These are phyloP conservation scores for Penicillium concentricum DNA, from an alignment of 2,329 filamentous ascomycete genomes.

Conservation along the genomic window DNA sequence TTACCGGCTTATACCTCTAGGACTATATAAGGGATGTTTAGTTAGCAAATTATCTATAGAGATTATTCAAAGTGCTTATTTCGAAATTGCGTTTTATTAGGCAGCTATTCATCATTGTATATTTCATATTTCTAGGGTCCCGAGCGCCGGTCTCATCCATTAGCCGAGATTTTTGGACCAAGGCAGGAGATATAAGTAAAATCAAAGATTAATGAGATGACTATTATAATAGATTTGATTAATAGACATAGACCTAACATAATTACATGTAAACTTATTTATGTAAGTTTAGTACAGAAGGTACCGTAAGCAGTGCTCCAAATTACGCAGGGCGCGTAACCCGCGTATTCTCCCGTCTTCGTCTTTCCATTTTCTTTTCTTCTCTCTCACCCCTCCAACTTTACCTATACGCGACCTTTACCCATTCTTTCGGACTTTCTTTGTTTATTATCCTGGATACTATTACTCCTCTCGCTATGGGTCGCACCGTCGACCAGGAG, in stretches of 20 bases:
- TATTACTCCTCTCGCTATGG: slow-evolving; percentile 41
- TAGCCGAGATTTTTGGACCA: background rate
- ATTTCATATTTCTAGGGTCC: background rate
- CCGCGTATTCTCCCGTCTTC: slow-evolving; percentile 24
- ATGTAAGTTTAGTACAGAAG: background rate
- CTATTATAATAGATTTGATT: background rate
- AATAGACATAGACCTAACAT: background rate
- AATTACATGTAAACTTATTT: no score
- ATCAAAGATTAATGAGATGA: background rate
- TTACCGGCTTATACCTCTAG: background rate
- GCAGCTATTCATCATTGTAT: background rate
- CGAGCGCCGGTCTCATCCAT: slow-evolving; percentile 1
- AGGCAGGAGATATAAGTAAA: background rate
- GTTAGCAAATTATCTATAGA: background rate
- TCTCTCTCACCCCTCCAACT: slow-evolving; percentile 12
- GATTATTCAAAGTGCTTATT: background rate
- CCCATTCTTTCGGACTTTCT: slow-evolving; percentile 4
- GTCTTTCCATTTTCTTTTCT: slow-evolving; percentile 24
- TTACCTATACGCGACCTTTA: slow-evolving; percentile 16
- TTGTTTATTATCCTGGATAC: slow-evolving; percentile 1
- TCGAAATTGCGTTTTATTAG: background rate
- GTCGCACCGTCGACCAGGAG: slow-evolving; percentile 53
- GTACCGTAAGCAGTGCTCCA: slow-evolving; percentile 19
- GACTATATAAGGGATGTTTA: background rate
- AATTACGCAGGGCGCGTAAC: slow-evolving; percentile 24